A percentile compares a stretch with the other conserved stretches of the same genome.
These are phyloP conservation scores for Melampsora americana DNA, from an alignment of 1,284 basidiomycete species.

Conservation along the genomic window DNA sequence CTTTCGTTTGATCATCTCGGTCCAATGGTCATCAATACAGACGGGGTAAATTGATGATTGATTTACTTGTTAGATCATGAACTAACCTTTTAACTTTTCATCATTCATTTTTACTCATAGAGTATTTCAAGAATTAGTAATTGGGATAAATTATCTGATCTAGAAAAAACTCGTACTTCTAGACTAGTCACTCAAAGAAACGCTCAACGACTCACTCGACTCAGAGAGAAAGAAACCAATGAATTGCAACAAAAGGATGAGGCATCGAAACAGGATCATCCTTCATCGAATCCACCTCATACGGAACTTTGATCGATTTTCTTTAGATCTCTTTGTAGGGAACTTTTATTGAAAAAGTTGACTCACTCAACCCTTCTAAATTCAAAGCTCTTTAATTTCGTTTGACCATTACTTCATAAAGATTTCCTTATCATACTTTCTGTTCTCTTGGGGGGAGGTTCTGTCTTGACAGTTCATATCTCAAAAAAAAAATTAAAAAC, in stretches of 20 bases:
- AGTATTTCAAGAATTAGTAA: conserved; percentile 43
- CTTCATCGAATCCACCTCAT: too few relatives aligned
- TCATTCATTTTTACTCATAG: background rate
- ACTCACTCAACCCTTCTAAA: too few relatives aligned
- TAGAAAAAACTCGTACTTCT: conserved; percentile 24
- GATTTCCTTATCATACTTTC: too few relatives aligned
- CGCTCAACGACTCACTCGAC: conserved; percentile 25
- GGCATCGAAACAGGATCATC: too few relatives aligned
- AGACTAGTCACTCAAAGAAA: conserved; percentile 37
- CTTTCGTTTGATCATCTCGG: conserved; percentile 40
- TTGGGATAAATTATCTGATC: conserved; percentile 38
- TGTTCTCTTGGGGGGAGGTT: too few relatives aligned
- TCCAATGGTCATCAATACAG: conserved; percentile 44
- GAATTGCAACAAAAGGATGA: background rate
- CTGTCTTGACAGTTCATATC: too few relatives aligned
- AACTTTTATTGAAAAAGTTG: too few relatives aligned
- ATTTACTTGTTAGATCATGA: background rate
- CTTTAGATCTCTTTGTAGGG: too few relatives aligned
- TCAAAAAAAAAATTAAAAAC: too few relatives aligned
- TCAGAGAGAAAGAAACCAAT: conserved; percentile 11
- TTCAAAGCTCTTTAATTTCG: too few relatives aligned
- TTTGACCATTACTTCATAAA: too few relatives aligned
- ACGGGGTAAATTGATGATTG: conserved; percentile 20
- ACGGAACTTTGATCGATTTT: too few relatives aligned
- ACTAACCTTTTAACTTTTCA: background rate